A percentile compares a stretch with the other conserved stretches of the same genome.
phyloP scores from a whole-genome alignment of 495 filamentous ascomycete species.

The Paragyromitra xinjiangensis region DNA sequence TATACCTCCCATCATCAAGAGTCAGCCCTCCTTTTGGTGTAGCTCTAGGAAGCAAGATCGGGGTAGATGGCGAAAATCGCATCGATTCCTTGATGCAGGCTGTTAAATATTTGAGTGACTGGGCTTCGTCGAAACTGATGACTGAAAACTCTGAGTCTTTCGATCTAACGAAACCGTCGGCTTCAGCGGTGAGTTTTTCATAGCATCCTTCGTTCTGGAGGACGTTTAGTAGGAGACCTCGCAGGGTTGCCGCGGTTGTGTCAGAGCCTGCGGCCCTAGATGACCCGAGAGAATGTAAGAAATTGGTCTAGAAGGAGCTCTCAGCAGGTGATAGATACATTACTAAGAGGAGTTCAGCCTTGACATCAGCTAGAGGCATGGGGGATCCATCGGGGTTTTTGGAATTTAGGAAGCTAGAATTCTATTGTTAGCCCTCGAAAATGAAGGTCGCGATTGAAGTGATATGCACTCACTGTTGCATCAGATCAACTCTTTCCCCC shows the following conservation, averaged over 20 bases:
- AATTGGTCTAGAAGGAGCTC: slow-evolving; percentile 23
- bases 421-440: slow-evolving; percentile 51
- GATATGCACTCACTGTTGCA: slow-evolving; percentile 27
- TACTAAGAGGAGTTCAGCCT: slow-evolving; percentile 42
- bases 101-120: slow-evolving; percentile 67
- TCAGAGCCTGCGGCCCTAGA: slow-evolving; percentile 67
- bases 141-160: slow-evolving; percentile 60
- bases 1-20: slow-evolving; percentile 63
- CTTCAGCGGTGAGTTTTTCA: slow-evolving; percentile 61
- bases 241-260: slow-evolving; percentile 69
- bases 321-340: neutral
- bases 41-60: slow-evolving; percentile 65
- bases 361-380: slow-evolving; percentile 59
- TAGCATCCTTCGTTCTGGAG: slow-evolving; percentile 62
- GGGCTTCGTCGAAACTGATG: slow-evolving; percentile 62
- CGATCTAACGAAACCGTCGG: slow-evolving; percentile 59
- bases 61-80: slow-evolving; percentile 71
- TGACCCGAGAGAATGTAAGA: neutral
- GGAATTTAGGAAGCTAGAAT: slow-evolving; percentile 15
- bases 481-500: slow-evolving; percentile 60
- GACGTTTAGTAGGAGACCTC: slow-evolving; percentile 66
- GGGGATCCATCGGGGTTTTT: slow-evolving; percentile 9
- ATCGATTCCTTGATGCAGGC: slow-evolving; percentile 74
- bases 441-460: no score
- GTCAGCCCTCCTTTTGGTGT: slow-evolving; percentile 64